Evolutionary conservation across 352 stramenopile species (phyloP).

Genomic region (Lagenidium sp.): DNA sequence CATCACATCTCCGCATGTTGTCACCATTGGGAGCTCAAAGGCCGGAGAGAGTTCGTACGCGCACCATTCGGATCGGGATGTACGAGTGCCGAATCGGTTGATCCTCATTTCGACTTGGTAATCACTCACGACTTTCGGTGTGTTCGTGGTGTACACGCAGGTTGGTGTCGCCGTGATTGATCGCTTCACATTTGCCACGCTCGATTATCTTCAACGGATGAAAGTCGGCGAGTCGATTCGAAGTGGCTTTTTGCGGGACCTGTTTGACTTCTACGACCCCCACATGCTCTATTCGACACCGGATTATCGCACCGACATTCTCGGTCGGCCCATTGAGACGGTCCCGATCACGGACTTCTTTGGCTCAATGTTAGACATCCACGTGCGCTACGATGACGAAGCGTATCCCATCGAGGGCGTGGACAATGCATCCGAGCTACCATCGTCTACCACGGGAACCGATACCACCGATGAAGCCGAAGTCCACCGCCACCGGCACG

Average conservation of each 20-base stretch:
- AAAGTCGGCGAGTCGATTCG: conserved; percentile 68
- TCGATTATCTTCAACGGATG: conserved; percentile 84
- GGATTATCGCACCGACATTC: conserved; percentile 65
- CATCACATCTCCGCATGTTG: conserved; percentile 85
- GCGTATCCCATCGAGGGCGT: conserved; percentile 56
- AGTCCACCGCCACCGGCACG: too few species aligned
- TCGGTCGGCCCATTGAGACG: conserved; percentile 54
- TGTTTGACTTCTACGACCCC: conserved; percentile 81
- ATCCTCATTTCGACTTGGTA: too few species aligned
- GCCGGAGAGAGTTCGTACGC: conserved; percentile 94
- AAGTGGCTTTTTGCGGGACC: conserved; percentile 48
- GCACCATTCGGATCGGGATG: conserved; percentile 80
- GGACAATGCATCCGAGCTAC: background rate
- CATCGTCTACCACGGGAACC: too few species aligned
- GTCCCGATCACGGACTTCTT: conserved; percentile 86
- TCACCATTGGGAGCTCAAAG: conserved; percentile 89
- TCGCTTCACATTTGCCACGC: conserved; percentile 83
- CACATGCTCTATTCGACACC: conserved; percentile 77
- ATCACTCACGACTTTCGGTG: too few species aligned
- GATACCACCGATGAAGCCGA: too few species aligned
- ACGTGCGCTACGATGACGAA: conserved; percentile 63
- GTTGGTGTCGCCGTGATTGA: conserved; percentile 84
- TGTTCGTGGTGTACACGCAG: conserved; percentile 17
- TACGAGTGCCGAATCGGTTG: too few species aligned
- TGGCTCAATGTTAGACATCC: conserved; percentile 77